Evolutionary conservation across 2,329 filamentous ascomycete species (phyloP), one percentile per base, ranked within the genome.

Genomic region (Dryadomyces sulphureus): DNA sequence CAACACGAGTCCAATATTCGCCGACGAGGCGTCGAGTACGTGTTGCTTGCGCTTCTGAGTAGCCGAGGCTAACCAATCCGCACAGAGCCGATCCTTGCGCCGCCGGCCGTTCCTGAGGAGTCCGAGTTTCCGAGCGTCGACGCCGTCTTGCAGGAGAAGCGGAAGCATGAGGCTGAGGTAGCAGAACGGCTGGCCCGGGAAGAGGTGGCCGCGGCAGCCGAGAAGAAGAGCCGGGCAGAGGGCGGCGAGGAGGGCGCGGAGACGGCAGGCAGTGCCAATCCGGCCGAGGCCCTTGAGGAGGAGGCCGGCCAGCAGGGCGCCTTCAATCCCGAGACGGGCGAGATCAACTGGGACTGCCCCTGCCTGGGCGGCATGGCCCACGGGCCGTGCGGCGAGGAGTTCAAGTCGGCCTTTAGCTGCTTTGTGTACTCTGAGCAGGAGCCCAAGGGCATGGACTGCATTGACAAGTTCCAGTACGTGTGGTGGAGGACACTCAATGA

Each of bases 291-390:
- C 0, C 66, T 92, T 14, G 83, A 94, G 62, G 77, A 86, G 49
- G 88, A 95, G 63, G 88, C 87, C 6, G 75, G 69, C 50, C 80
- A 90, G 60, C 80, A 96, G 64, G 92, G 87, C 47, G 92, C 92
- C 1, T 98, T 96, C 69, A 94, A 98, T 65, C 88, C 89, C 3
- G 92, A 96, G 69, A 98, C 92, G 9, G 92, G 92, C 55, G 92
- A 98, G 73, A 98, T 98, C 67, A 98, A 98, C 72, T 98, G 92
- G 92, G 92, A 96, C 62, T 98, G 92, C 65, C 92, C 92, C 16
- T 98, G 92, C 62, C 69, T 98, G 30, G 92, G 92, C 42, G 92
- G 92, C 45, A 98, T 98, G 92, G 92, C 92, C 7, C 68, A 94
- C 59, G 92, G 92, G 0, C 92, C 92, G 45, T 98, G 92, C 61